phyloP scores from a whole-genome alignment of 2,329 filamentous ascomycete genomes.

The Metarhizium humberi region DNA sequence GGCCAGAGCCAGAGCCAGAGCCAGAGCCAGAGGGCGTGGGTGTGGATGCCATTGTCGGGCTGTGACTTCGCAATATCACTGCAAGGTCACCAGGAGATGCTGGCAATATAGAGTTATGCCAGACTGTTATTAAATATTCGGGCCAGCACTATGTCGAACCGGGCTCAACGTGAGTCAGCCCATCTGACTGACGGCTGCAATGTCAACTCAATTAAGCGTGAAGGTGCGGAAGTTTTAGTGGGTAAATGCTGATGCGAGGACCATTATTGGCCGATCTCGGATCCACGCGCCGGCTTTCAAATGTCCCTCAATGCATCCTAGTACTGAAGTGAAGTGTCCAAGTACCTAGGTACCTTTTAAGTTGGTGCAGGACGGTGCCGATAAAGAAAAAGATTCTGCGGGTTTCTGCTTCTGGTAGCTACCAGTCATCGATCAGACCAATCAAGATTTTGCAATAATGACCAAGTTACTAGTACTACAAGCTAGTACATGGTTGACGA shows the following conservation, averaged over 20 bases:
- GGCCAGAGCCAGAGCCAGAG: conserved; percentile 13
- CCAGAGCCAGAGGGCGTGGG: conserved; percentile 15
- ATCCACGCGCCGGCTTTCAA: neutral
- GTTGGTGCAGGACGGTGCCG: no score
- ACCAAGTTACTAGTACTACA: no score
- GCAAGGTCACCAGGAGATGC: neutral
- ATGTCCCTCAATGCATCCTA: no score
- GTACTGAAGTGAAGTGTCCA: neutral
- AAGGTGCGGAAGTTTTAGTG: neutral
- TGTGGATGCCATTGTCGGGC: conserved; percentile 21
- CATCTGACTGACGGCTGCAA: neutral
- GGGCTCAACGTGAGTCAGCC: neutral
- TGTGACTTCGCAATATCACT: neutral
- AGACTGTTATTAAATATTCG: neutral
- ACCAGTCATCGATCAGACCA: no score
- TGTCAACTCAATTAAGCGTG: neutral
- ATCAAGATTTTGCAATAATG: no score
- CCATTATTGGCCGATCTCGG: conserved; percentile 8
- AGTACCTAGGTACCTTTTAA: neutral
- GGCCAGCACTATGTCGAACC: neutral
- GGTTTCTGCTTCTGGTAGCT: no score
- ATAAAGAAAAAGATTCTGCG: no score
- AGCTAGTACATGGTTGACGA: no score
- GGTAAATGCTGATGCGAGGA: neutral
- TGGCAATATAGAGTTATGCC: neutral